Evolutionary conservation across 352 stramenopile genomes (phyloP).

Genomic region (Phytophthora sojae): DNA sequence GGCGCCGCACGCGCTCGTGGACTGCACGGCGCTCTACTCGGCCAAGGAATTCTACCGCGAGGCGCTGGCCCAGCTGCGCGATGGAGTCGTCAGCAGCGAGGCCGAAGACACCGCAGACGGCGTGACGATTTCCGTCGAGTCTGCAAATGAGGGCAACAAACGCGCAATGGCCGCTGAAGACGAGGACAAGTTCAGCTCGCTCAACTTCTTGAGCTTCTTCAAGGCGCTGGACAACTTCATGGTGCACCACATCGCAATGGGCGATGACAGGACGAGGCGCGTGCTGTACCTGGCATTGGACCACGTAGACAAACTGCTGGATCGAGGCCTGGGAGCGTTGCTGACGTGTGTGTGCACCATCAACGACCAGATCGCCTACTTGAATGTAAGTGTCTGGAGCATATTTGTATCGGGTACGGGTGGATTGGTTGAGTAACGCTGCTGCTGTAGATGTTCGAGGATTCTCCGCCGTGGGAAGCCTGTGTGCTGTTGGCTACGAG

Average conservation of each 20-base stretch:
- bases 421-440: neutral
- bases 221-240: conserved; percentile 70
- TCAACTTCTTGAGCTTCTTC: conserved; percentile 79
- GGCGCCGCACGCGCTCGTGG: conserved; percentile 59
- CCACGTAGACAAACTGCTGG: conserved; percentile 72
- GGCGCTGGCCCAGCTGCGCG: conserved; percentile 67
- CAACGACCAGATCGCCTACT: conserved; percentile 69
- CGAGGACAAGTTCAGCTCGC: conserved; percentile 53
- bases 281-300: conserved; percentile 75
- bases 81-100: conserved; percentile 4
- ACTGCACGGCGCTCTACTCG: conserved; percentile 75
- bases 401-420: too few relatives aligned
- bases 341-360: conserved; percentile 75
- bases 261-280: conserved; percentile 6
- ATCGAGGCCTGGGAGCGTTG: conserved; percentile 58
- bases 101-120: conserved; percentile 10
- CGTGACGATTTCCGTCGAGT: conserved; percentile 7
- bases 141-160: too few relatives aligned
- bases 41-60: conserved; percentile 79
- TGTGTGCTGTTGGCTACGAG: conserved; percentile 74
- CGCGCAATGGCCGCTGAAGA: neutral
- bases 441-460: conserved; percentile 51
- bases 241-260: conserved; percentile 18
- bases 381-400: conserved; percentile 46
- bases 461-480: conserved; percentile 54